Conservation (phyloP, 306 rosid genomes). For the Rosa persica region DNA sequence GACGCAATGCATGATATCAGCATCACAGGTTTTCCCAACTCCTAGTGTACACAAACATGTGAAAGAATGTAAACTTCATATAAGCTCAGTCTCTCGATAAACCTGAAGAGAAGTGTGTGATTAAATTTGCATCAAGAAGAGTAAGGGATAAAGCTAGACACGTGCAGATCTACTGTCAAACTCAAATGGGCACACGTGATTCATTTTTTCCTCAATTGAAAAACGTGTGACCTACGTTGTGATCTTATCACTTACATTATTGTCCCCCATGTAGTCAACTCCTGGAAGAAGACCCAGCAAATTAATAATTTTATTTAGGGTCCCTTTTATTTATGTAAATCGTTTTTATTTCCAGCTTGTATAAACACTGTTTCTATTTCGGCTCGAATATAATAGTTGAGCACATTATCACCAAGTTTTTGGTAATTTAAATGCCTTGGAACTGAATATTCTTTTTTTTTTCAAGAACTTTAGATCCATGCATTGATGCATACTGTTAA, state of each 20-base stretch:
- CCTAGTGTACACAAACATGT: too few species aligned
- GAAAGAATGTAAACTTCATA: too few species aligned
- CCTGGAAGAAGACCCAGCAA: too few species aligned
- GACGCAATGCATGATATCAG: constrained; percentile 31
- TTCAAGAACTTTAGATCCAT: background rate
- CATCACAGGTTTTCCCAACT: background rate
- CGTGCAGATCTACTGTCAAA: background rate
- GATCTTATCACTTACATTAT: background rate
- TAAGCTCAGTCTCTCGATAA: too few species aligned
- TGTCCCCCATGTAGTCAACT: background rate
- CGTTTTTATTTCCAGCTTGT: background rate
- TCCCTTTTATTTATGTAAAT: background rate
- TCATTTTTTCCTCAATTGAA: background rate
- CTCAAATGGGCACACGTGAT: background rate
- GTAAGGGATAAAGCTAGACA: too few species aligned
- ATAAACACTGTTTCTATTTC: constrained; percentile 26
- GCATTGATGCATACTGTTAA: background rate
- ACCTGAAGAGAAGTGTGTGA: too few species aligned
- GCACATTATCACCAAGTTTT: background rate
- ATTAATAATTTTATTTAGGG: too few species aligned
- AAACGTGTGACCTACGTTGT: background rate
- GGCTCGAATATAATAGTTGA: background rate
- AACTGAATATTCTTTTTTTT: background rate
- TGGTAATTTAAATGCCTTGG: constrained; percentile 7
- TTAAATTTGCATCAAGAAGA: too few species aligned